phyloP scores from a whole-genome alignment of 139 green algal species.

The Picochlorum sp. region DNA sequence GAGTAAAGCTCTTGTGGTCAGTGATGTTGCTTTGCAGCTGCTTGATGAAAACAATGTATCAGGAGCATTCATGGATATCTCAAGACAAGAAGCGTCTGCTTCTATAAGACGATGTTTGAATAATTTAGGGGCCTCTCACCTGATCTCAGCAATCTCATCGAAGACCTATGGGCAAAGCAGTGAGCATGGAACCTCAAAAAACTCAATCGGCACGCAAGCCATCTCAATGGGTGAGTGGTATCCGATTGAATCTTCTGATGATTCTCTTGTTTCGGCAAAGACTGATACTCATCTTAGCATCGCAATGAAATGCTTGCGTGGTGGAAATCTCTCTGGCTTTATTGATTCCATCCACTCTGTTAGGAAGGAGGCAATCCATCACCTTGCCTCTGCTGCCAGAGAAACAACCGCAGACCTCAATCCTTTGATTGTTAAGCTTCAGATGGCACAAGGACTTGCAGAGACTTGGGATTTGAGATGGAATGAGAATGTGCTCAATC shows the following conservation, averaged over 20 bases:
- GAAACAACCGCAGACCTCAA: slow-evolving; percentile 38
- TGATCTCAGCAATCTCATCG: background rate
- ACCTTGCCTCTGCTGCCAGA: slow-evolving; percentile 23
- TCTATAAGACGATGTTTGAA: background rate
- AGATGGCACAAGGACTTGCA: slow-evolving; percentile 45
- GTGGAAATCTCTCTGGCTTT: slow-evolving; percentile 29
- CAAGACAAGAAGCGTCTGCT: background rate
- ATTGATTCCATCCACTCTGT: slow-evolving; percentile 16
- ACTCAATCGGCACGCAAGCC: too few relatives aligned
- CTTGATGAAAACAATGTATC: background rate
- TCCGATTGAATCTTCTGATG: too few relatives aligned
- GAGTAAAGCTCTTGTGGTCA: slow-evolving; percentile 36
- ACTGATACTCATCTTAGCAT: too few relatives aligned
- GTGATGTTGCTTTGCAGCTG: slow-evolving; percentile 38
- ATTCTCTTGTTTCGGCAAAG: too few relatives aligned
- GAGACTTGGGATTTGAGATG: slow-evolving; percentile 29
- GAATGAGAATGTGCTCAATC: background rate
- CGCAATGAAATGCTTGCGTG: slow-evolving; percentile 14
- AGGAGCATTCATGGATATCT: background rate
- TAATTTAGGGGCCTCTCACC: slow-evolving; percentile 10
- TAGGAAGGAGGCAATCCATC: slow-evolving; percentile 10
- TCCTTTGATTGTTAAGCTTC: slow-evolving; percentile 48
- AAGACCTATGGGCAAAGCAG: too few relatives aligned
- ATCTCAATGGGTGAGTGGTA: too few relatives aligned
- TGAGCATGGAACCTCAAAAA: too few relatives aligned